A percentile compares a stretch with the other conserved stretches of the same genome.
Conservation (phyloP, 176 grass and related monocot genomes). For the Oryza nivara region DNA sequence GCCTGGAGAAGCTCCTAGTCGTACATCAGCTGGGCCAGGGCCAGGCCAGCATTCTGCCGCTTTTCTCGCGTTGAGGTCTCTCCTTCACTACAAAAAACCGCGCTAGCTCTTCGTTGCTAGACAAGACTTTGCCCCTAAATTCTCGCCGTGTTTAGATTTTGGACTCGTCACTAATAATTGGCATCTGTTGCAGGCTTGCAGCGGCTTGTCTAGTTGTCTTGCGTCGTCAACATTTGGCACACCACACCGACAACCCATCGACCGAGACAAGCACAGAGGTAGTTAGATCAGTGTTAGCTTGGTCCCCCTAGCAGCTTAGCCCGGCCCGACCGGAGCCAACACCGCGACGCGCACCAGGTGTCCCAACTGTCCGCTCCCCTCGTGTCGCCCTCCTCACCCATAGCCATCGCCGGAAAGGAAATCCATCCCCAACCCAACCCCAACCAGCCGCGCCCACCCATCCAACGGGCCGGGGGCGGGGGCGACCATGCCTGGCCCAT, state of each 20-base stretch:
- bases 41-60: neutral
- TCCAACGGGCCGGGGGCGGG: neutral
- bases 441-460: neutral
- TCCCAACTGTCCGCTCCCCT: neutral
- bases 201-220: neutral
- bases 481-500: neutral
- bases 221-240: neutral
- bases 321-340: neutral
- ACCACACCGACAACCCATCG: neutral
- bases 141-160: neutral
- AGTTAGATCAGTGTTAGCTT: neutral
- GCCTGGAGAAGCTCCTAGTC: neutral
- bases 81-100: neutral
- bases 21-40: neutral
- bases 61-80: neutral
- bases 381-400: neutral
- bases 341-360: conserved; percentile 8
- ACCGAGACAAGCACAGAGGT: neutral
- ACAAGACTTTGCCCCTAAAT: too few species aligned
- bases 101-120: too few species aligned
- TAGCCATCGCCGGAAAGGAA: neutral
- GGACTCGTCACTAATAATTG: neutral
- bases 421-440: neutral
- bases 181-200: neutral
- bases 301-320: neutral